Base-by-base conservation (phyloP, 495 filamentous ascomycete species). In the Xylaria longipes region DNA sequence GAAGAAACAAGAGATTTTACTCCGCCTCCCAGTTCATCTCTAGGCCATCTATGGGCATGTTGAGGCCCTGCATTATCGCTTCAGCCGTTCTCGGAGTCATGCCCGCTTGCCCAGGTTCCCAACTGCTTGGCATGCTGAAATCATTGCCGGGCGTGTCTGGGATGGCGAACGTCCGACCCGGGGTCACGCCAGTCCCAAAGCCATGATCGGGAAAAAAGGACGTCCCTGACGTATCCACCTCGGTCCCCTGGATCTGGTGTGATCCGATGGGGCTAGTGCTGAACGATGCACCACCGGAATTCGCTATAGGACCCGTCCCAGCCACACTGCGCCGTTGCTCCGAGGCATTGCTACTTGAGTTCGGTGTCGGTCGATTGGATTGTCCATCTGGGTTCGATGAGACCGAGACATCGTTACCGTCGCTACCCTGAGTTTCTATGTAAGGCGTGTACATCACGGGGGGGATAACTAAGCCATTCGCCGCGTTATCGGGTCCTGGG, bases 351-450 rank as follows among this genome's bases (percentile, higher is more conserved):
- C 83, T 84, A 75, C 83, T 84, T n/a, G 87, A 87, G 69, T 84
- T 88, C 7, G 86, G 87, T 25, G 86, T 88, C 6, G 79, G 84
- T 48, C 84, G 78, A 64, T 83, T 84, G 0, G 85, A 87, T 20
- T 77, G 77, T 22, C 75, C 81, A 71, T 75, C 80, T 35, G 71
- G 80, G n/a, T 75, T 78, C 5, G 82, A 79, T 0, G 82, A 84
- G 37, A 68, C 76, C 1, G 81, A 81, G 27, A 81, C 60, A n/a
- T 83, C 81, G 75, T 85, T 82, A 69, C 69, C 70, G 62, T 83
- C 82, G 48, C 78, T 80, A 48, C 71, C 74, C 0, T 68, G 69
- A 71, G 75, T 78, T 27, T 77, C 78, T 25, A 67, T 73, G 35
- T 66, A 78, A 60, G 74, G 65, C 37, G 72, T 72, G 37, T 71